phyloP scores from a whole-genome alignment of 306 rosid species.

The Quercus ilex region DNA sequence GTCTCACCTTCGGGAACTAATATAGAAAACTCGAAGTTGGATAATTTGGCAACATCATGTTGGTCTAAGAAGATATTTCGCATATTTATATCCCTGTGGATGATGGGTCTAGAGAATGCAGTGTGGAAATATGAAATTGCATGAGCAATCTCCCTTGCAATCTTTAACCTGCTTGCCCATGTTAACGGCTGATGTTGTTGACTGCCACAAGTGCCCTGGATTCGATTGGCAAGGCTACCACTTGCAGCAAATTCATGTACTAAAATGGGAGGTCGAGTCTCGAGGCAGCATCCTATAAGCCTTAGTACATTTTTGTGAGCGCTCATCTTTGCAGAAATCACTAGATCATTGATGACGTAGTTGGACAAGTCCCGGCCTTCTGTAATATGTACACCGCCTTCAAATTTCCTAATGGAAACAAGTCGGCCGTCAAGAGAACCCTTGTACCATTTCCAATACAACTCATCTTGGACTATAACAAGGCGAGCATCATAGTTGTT shows the following conservation, averaged over 20 bases:
- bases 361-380: background rate
- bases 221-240: background rate
- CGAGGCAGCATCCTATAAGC: background rate
- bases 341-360: too few species aligned
- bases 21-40: background rate
- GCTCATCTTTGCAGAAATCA: background rate
- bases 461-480: too few species aligned
- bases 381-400: background rate
- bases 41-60: background rate
- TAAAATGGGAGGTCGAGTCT: background rate
- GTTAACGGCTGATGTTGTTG: background rate
- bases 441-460: too few species aligned
- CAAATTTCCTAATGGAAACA: background rate
- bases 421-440: too few species aligned
- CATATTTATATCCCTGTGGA: background rate
- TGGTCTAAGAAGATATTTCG: background rate
- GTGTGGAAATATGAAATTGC: background rate
- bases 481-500: background rate
- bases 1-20: slow-evolving; percentile 5
- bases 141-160: background rate
- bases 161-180: background rate
- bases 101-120: background rate
- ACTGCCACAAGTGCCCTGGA: background rate
- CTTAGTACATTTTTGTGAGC: background rate
- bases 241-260: background rate